A percentile compares a stretch with the other conserved stretches of the same genome.
phyloP scores from a whole-genome alignment of 495 filamentous ascomycete species.

The Tirmania nivea region DNA sequence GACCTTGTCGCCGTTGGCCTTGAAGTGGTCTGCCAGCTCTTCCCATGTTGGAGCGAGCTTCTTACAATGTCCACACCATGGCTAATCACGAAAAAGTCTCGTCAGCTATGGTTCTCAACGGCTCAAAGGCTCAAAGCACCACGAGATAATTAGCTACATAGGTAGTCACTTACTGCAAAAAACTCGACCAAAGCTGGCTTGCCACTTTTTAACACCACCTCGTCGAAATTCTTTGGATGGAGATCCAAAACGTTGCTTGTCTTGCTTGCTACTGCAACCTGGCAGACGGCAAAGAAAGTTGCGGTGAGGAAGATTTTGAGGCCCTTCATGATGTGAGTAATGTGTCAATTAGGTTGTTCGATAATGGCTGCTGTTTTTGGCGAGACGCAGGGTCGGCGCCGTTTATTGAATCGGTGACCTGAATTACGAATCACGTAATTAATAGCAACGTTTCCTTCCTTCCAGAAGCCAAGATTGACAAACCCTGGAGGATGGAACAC shows the following conservation, averaged over 20 bases:
- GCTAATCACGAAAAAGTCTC: constrained; percentile 16
- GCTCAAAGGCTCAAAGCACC: constrained; percentile 2
- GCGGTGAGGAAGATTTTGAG: constrained; percentile 14
- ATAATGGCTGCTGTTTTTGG: no score
- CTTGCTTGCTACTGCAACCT: constrained; percentile 14
- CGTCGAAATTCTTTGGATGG: constrained; percentile 71
- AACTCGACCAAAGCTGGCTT: constrained; percentile 97
- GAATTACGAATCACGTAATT: no score
- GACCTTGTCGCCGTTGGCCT: constrained; percentile 57
- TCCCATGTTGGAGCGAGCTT: constrained; percentile 86
- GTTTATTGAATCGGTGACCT: no score
- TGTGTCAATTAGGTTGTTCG: no score
- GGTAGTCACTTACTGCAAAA: constrained; percentile 38
- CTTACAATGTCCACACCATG: constrained; percentile 99
- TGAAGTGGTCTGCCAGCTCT: constrained; percentile 58
- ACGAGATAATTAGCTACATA: not conserved
- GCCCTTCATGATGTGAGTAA: constrained; percentile 13
- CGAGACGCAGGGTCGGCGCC: no score
- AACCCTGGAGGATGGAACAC: no score
- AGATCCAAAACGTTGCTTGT: constrained; percentile 50
- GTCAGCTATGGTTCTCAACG: not conserved
- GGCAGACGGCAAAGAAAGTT: constrained; percentile 4
- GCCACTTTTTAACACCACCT: constrained; percentile 66
- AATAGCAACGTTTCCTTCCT: no score
- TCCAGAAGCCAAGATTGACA: no score